Percentiles rank a stretch among this genome's conserved stretches.
Conservation (phyloP, 352 stramenopile species). For the Phytophthora ramorum region DNA sequence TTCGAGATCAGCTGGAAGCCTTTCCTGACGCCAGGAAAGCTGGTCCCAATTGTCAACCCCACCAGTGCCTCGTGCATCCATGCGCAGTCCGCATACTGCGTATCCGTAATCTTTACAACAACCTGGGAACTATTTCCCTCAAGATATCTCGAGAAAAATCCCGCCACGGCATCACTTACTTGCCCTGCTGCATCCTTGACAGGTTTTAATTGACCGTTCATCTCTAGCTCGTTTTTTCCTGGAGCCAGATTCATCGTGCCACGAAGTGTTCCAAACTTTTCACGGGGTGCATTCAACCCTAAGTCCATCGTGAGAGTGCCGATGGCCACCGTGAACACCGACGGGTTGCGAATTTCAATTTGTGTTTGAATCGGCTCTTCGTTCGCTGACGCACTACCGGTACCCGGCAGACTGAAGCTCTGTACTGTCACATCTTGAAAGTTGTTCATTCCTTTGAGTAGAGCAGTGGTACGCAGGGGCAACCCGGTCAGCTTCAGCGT, state of each 20-base stretch:
- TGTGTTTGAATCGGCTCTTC: conserved; percentile 63
- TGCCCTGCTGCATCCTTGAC: conserved; percentile 43
- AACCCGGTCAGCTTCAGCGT: conserved; percentile 54
- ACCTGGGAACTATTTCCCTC: conserved; percentile 61
- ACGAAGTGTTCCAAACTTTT: conserved; percentile 56
- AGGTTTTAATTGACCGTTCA: conserved; percentile 61
- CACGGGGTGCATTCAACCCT: conserved; percentile 34
- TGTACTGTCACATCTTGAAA: conserved; percentile 69
- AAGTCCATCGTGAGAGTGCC: conserved; percentile 67
- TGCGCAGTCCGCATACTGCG: conserved; percentile 58
- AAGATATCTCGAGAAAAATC: conserved; percentile 80
- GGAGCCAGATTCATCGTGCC: conserved; percentile 65
- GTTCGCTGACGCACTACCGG: conserved; percentile 32
- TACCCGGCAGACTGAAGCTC: conserved; percentile 64
- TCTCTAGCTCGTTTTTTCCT: conserved; percentile 54
- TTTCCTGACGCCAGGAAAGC: conserved; percentile 62
- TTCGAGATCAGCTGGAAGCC: conserved; percentile 72
- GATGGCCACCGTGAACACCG: conserved; percentile 72
- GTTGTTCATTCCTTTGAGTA: conserved; percentile 68
- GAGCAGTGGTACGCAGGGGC: conserved; percentile 51
- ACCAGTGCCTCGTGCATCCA: conserved; percentile 73
- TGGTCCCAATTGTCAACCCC: conserved; percentile 65
- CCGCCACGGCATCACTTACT: conserved; percentile 56
- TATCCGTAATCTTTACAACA: conserved; percentile 53
- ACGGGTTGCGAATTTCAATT: conserved; percentile 78